Base-by-base conservation (phyloP, 306 rosid species). In the Hippophae rhamnoides region DNA sequence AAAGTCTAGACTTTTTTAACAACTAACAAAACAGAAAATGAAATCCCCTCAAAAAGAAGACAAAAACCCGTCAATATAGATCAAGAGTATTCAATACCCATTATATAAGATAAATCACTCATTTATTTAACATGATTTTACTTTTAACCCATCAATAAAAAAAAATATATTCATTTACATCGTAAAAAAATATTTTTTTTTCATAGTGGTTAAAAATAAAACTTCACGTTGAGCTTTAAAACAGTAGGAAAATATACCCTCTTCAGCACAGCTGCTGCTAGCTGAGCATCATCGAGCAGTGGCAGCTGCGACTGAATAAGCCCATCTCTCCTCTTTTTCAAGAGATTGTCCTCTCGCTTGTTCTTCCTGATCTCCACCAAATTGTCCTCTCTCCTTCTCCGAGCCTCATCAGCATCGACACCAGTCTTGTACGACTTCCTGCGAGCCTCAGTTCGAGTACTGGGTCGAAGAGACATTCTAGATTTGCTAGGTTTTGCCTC, bases 341-440 rank as follows among this genome's bases (percentile, higher is more conserved):
- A 71, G 23, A 85, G 75, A 47, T 23, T 82, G 27, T 82, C 84
- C 62, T 79, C 81, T 7, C 86, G 86, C 68, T 82, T 79, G 75
- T 66, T 79, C 77, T 85, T 85, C 77, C 94, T 79, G 76, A 82
- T 85, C 79, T 75, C 75, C 8, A 81, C 77, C 60, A 84, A 60
- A 57, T 81, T 78, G 63, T 81, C 86, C 72, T 84, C 84, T 41
- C 90, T 74, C 65, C 86, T 63, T 63, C 86, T 57, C 11, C 86
- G 67, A 14, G 86, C 90, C 70, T 84, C 84, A 42, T 80, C 80
- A 8, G 78, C 86, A 43, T 78, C 90, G 6, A 84, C 90, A 3
- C 84, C 84, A 0, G 81, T 78, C 70, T 84, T 84, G 77, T 81
- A 84, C 14, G 81, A 44, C 64, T 81, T 81, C 82, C 73, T 84